Conservation (phyloP, 2,329 filamentous ascomycete species). For the Pseudogymnoascus sp. region DNA sequence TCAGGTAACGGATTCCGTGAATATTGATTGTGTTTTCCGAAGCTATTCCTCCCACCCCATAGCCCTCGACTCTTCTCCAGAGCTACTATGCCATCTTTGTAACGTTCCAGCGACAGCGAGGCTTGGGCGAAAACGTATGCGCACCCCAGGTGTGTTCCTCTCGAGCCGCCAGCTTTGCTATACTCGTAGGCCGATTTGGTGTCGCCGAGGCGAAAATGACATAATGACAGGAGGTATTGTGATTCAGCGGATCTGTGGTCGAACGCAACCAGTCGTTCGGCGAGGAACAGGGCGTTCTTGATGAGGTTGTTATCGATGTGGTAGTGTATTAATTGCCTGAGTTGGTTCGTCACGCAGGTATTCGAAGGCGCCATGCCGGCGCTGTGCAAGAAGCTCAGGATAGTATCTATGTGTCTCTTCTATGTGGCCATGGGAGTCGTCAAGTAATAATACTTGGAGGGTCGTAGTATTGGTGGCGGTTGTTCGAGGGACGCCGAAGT, state of each 20-base stretch:
- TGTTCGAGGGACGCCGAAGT: background rate
- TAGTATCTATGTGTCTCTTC: conserved; percentile 8
- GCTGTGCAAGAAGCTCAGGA: conserved; percentile 9
- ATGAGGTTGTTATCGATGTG: conserved; percentile 83
- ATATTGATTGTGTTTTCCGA: conserved; percentile 76
- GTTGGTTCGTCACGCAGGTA: conserved; percentile 25
- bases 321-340: conserved; percentile 56
- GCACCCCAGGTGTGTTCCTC: conserved; percentile 74
- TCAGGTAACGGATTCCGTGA: conserved; percentile 71
- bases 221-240: conserved; percentile 74
- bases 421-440: conserved; percentile 1
- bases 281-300: conserved; percentile 89
- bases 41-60: conserved; percentile 68
- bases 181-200: conserved; percentile 79
- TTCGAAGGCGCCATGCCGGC: conserved; percentile 25
- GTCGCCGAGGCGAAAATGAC: conserved; percentile 75
- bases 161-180: conserved; percentile 62
- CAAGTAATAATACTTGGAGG: conserved; percentile 8
- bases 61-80: conserved; percentile 73
- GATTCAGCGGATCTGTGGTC: conserved; percentile 76
- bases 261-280: conserved; percentile 76
- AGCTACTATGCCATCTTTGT: conserved; percentile 72
- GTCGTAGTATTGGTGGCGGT: background rate
- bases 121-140: conserved; percentile 87
- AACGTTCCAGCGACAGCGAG: conserved; percentile 70